phyloP scores from a whole-genome alignment of 2,329 filamentous ascomycete genomes.

The Orbilia quercus region DNA sequence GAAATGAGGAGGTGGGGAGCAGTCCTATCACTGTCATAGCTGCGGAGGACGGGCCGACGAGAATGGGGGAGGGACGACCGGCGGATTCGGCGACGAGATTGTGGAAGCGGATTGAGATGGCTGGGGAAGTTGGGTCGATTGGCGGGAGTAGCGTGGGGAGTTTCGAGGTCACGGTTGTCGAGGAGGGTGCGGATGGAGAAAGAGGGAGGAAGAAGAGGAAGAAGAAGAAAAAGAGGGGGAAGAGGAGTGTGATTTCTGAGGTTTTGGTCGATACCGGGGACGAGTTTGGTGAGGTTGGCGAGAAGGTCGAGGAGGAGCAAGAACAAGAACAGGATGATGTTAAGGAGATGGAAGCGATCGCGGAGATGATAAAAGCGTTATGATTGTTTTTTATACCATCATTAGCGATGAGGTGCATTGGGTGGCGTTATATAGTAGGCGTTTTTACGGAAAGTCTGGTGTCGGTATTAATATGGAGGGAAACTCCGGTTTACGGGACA shows the following conservation, averaged over 20 bases:
- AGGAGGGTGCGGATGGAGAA: background rate
- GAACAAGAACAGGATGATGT: too few relatives aligned
- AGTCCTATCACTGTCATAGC: slow-evolving; percentile 36
- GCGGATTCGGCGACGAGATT: slow-evolving; percentile 30
- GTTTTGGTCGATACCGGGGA: too few relatives aligned
- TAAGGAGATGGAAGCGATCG: too few relatives aligned
- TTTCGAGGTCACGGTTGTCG: background rate
- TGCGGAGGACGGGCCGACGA: background rate
- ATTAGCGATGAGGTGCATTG: too few relatives aligned
- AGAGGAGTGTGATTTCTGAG: background rate
- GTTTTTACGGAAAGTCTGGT: too few relatives aligned
- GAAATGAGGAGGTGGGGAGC: slow-evolving; percentile 11
- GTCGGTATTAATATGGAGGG: too few relatives aligned
- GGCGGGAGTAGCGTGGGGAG: slow-evolving; percentile 11
- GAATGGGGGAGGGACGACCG: background rate
- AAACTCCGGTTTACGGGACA: too few relatives aligned
- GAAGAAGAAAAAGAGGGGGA: slow-evolving; percentile 17
- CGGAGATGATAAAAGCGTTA: too few relatives aligned
- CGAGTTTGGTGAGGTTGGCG: too few relatives aligned
- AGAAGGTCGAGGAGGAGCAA: too few relatives aligned
- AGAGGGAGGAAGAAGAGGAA: slow-evolving; percentile 13
- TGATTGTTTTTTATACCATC: too few relatives aligned
- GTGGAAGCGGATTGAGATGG: slow-evolving; percentile 38
- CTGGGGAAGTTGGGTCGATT: slow-evolving; percentile 31
- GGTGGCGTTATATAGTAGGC: too few relatives aligned